Evolutionary conservation across 2,329 filamentous ascomycete genomes (phyloP).

Genomic region (Penicillium occitanis): DNA sequence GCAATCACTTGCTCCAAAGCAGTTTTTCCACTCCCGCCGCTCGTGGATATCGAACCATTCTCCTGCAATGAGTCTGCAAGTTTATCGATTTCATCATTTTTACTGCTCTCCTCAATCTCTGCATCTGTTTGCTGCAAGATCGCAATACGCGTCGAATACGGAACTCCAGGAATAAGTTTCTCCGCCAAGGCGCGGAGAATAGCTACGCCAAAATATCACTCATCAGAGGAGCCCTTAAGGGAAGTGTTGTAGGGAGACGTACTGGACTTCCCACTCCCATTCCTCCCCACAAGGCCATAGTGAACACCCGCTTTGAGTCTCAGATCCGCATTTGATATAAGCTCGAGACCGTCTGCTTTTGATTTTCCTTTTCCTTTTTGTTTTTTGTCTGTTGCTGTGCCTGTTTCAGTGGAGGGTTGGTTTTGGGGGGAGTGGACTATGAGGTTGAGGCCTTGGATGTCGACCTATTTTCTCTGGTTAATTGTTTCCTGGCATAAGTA

Average conservation of each 20-base stretch:
- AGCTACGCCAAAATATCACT: constrained; percentile 45
- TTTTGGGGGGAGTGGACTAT: constrained; percentile 23
- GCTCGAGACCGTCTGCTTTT: constrained; percentile 60
- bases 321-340: constrained; percentile 68
- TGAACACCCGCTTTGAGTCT: constrained; percentile 69
- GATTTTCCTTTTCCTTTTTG: constrained; percentile 39
- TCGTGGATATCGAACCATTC: constrained; percentile 9
- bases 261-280: constrained; percentile 83
- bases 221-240: neutral
- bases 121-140: constrained; percentile 67
- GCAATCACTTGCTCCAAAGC: constrained; percentile 68
- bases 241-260: constrained; percentile 29
- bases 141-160: constrained; percentile 63
- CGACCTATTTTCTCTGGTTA: constrained; percentile 51
- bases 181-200: constrained; percentile 73
- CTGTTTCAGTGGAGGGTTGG: neutral
- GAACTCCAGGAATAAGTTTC: constrained; percentile 74
- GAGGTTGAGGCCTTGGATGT: constrained; percentile 66
- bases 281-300: constrained; percentile 77
- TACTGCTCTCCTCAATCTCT: constrained; percentile 24
- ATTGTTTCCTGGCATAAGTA: neutral
- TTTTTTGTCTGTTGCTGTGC: constrained; percentile 22
- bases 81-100: constrained; percentile 25
- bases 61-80: constrained; percentile 21
- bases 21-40: constrained; percentile 35